These are phyloP conservation scores for Parafenestella ontariensis DNA, from an alignment of 2,329 filamentous ascomycete genomes.

Conservation along the genomic window DNA sequence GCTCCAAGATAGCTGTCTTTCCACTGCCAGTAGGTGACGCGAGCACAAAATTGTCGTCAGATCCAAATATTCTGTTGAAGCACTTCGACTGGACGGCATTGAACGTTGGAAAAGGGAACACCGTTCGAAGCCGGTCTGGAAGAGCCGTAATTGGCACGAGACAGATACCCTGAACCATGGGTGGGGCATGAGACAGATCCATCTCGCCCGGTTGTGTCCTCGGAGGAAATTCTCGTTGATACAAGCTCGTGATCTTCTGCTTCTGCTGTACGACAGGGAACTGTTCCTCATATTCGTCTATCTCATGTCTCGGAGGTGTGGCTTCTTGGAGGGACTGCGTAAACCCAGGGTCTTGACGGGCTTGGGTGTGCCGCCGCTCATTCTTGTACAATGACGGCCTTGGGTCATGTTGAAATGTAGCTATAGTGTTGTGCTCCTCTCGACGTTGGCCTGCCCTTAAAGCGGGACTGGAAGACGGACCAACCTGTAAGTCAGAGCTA, in stretches of 20 bases:
- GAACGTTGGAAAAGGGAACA: conserved; percentile 78
- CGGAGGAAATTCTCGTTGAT: neutral
- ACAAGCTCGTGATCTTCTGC: neutral
- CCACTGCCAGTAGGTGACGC: conserved; percentile 85
- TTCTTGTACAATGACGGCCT: neutral
- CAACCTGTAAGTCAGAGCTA: conserved; percentile 41
- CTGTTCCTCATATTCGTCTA: neutral
- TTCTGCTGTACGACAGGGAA: neutral
- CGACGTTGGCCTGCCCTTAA: conserved; percentile 47
- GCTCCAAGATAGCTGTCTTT: conserved; percentile 81
- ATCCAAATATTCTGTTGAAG: conserved; percentile 70
- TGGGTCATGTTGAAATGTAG: neutral
- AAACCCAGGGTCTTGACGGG: neutral
- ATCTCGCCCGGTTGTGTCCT: neutral
- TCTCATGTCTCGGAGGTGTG: neutral
- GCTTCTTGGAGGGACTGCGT: conserved; percentile 2
- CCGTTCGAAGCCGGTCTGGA: conserved; percentile 70
- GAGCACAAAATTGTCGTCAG: conserved; percentile 78
- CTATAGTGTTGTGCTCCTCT: conserved; percentile 5
- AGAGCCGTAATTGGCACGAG: conserved; percentile 67
- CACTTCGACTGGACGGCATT: conserved; percentile 86
- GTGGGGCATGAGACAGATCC: conserved; percentile 12
- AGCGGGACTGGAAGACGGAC: conserved; percentile 51
- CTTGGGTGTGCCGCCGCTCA: neutral
- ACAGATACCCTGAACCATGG: conserved; percentile 65